Percentiles rank a stretch among this genome's conserved stretches.
These are phyloP conservation scores for Hebeloma cylindrosporum DNA, from an alignment of 768 basidiomycete genomes.

Conservation along the genomic window DNA sequence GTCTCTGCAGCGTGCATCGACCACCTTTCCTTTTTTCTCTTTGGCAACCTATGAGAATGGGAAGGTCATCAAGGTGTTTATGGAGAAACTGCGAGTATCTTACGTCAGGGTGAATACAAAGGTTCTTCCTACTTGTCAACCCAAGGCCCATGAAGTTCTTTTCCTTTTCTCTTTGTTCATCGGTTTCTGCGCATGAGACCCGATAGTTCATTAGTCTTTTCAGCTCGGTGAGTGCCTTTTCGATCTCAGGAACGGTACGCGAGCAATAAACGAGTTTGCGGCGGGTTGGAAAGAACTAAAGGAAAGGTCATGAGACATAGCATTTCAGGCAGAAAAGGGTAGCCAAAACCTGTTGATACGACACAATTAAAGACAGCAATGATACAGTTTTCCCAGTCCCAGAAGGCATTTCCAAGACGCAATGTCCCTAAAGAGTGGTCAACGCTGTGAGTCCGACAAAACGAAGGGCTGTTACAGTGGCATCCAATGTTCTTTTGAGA, in stretches of 20 bases:
- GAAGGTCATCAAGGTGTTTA: background rate
- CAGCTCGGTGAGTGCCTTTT: conserved; percentile 94
- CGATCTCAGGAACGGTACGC: conserved; percentile 98
- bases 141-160: conserved; percentile 84
- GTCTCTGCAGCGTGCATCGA: conserved; percentile 96
- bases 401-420: conserved; percentile 99
- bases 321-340: background rate
- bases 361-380: conserved; percentile 90
- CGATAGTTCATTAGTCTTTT: conserved; percentile 94
- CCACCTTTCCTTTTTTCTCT: conserved; percentile 97
- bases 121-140: conserved; percentile 92
- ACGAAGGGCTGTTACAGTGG: conserved; percentile 55
- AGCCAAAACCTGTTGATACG: conserved; percentile 79
- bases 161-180: conserved; percentile 77
- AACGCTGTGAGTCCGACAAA: background rate
- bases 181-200: conserved; percentile 65
- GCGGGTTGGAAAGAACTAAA: conserved; percentile 90
- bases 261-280: conserved; percentile 98
- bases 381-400: conserved; percentile 99
- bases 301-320: conserved; percentile 14
- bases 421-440: conserved; percentile 73
- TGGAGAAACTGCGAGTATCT: conserved; percentile 16
- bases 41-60: conserved; percentile 71
- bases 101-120: conserved; percentile 94
- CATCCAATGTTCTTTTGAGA: conserved; percentile 93